Percentiles rank a stretch among this genome's conserved stretches.
phyloP scores from a whole-genome alignment of 306 rosid genomes.

The Cercis canadensis region DNA sequence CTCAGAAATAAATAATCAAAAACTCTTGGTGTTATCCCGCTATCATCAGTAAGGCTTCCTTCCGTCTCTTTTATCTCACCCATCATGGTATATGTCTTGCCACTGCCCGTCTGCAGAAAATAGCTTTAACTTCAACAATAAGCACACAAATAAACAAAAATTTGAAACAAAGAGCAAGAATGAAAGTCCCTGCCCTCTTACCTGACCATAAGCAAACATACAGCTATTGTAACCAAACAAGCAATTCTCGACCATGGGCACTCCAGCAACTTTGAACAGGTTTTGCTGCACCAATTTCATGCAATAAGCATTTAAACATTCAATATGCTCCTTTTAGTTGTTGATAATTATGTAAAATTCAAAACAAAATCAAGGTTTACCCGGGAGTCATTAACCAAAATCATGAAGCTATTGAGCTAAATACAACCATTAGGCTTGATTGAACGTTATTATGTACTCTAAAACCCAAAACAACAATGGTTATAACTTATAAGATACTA shows the following conservation, averaged over 20 bases:
- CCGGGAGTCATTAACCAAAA: neutral
- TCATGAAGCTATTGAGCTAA: neutral
- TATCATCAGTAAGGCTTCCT: constrained; percentile 65
- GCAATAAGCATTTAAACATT: constrained; percentile 23
- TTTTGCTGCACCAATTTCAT: constrained; percentile 65
- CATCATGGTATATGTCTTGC: constrained; percentile 98
- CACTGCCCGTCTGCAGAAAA: constrained; percentile 90
- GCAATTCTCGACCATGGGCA: constrained; percentile 97
- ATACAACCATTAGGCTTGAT: neutral
- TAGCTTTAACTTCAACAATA: constrained; percentile 36
- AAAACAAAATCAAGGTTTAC: neutral
- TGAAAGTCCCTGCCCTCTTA: constrained; percentile 33
- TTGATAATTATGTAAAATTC: neutral
- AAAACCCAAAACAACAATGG: constrained; percentile 10
- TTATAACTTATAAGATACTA: neutral
- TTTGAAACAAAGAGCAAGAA: constrained; percentile 5
- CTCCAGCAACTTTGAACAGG: constrained; percentile 84
- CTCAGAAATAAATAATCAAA: constrained; percentile 79
- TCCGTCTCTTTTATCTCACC: constrained; percentile 80
- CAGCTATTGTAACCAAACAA: constrained; percentile 97
- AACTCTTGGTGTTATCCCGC: constrained; percentile 92
- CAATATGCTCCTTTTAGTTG: neutral
- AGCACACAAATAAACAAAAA: constrained; percentile 22
- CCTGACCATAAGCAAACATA: constrained; percentile 99
- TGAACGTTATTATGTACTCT: neutral